A percentile compares a stretch with the other conserved stretches of the same genome.
These are phyloP conservation scores for Paecilomyces niveus DNA, from an alignment of 2,329 filamentous ascomycete genomes.

Conservation along the genomic window DNA sequence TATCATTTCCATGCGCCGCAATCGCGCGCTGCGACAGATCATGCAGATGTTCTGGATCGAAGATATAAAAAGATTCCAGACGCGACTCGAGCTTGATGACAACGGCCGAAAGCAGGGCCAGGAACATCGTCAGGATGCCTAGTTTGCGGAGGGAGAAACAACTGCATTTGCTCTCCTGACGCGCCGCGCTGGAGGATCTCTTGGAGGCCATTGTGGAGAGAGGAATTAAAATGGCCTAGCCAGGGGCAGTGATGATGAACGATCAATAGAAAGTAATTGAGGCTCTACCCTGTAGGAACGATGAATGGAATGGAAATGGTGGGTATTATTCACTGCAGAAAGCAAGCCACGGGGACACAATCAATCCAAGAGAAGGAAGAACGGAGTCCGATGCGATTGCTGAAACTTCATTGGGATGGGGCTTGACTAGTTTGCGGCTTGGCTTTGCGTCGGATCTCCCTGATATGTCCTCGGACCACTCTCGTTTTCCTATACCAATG, in stretches of 20 bases:
- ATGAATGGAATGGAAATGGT: neutral
- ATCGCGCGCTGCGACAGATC: slow-evolving; percentile 61
- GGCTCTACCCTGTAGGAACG: neutral
- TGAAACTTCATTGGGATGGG: neutral
- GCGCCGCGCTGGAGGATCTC: slow-evolving; percentile 1
- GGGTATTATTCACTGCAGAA: neutral
- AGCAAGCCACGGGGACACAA: neutral
- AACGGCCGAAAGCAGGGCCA: slow-evolving; percentile 28
- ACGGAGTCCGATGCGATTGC: neutral
- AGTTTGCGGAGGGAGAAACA: slow-evolving; percentile 23
- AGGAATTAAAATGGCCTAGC: slow-evolving; percentile 11
- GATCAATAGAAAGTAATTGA: neutral
- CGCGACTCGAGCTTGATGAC: slow-evolving; percentile 32
- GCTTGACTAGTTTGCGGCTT: neutral
- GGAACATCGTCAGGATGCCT: slow-evolving; percentile 24
- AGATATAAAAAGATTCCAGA: slow-evolving; percentile 61
- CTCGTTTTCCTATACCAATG: neutral
- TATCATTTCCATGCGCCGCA: slow-evolving; percentile 66
- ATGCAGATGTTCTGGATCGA: slow-evolving; percentile 61
- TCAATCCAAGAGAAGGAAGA: neutral
- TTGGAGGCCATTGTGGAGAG: slow-evolving; percentile 3
- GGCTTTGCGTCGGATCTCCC: neutral
- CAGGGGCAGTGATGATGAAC: slow-evolving; percentile 3
- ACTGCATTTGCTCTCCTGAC: slow-evolving; percentile 9
- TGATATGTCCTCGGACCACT: neutral